phyloP scores from a whole-genome alignment of 495 filamentous ascomycete genomes.

The Podospora comata region DNA sequence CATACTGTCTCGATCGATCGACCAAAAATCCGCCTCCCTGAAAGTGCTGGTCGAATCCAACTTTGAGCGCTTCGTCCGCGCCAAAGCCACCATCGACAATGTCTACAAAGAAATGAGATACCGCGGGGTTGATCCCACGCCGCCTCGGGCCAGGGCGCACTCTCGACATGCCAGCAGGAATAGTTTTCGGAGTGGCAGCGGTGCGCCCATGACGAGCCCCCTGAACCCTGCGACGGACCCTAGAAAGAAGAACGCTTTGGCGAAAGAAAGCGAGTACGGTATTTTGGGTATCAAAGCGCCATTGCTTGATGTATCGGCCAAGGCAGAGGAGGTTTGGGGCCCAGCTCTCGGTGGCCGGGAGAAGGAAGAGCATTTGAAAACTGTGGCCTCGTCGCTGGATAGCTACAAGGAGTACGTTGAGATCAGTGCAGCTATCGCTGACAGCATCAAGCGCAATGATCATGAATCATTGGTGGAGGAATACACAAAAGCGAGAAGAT shows the following conservation, averaged over 20 bases:
- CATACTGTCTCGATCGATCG: conserved; percentile 81
- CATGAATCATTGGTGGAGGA: conserved; percentile 84
- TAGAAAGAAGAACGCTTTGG: conserved; percentile 80
- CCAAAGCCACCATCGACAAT: conserved; percentile 95
- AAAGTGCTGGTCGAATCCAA: conserved; percentile 96
- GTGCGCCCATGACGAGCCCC: conserved; percentile 35
- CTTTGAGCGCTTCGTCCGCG: conserved; percentile 94
- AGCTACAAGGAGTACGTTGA: conserved; percentile 76
- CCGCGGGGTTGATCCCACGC: conserved; percentile 65
- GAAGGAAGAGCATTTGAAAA: conserved; percentile 79
- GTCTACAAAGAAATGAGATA: conserved; percentile 98
- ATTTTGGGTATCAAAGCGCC: conserved; percentile 85
- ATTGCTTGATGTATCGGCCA: conserved; percentile 80
- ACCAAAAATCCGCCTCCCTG: conserved; percentile 92
- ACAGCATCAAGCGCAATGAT: conserved; percentile 83
- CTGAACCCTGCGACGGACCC: conserved; percentile 41
- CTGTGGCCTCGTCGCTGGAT: conserved; percentile 68
- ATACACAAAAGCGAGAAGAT: conserved; percentile 71
- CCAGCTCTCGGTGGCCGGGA: conserved; percentile 90
- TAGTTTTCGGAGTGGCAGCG: conserved; percentile 60
- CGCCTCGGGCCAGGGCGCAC: conserved; percentile 48
- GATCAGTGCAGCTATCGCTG: conserved; percentile 69
- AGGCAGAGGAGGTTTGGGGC: conserved; percentile 95
- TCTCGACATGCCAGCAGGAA: conserved; percentile 61
- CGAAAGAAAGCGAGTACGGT: conserved; percentile 93